Evolutionary conservation across 1,139 yeast genomes (phyloP).

Genomic region (Debaryomycetaceae sp.): DNA sequence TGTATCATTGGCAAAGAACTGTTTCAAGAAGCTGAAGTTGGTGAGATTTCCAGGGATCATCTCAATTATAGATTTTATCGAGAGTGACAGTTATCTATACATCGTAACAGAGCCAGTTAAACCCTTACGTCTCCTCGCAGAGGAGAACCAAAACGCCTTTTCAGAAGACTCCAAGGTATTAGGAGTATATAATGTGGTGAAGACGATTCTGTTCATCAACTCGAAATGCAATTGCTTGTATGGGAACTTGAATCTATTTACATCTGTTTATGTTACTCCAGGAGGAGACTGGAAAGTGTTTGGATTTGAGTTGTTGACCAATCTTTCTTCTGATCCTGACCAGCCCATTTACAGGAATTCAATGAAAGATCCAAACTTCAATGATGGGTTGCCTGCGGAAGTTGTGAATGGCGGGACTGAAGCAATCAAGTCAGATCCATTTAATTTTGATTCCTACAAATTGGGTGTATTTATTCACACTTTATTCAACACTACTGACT

Average conservation of each 20-base stretch:
- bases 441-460: conserved; percentile 60
- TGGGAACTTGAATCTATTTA: conserved; percentile 53
- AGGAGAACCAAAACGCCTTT: conserved; percentile 14
- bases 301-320: conserved; percentile 74
- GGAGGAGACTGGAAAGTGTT: conserved; percentile 84
- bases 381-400: conserved; percentile 43
- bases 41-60: conserved; percentile 79
- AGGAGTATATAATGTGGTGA: conserved; percentile 58
- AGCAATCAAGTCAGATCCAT: conserved; percentile 33
- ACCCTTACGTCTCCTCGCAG: conserved; percentile 49
- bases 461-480: conserved; percentile 56
- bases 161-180: conserved; percentile 43
- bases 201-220: conserved; percentile 60
- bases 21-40: conserved; percentile 61
- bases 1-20: conserved; percentile 57
- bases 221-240: conserved; percentile 62
- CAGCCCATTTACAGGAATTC: conserved; percentile 40
- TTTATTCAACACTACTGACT: conserved; percentile 31
- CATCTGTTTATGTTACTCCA: conserved; percentile 58
- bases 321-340: conserved; percentile 47
- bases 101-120: conserved; percentile 73
- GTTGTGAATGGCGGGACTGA: conserved; percentile 40
- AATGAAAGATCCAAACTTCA: conserved; percentile 19
- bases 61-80: conserved; percentile 65
- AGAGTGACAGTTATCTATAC: conserved; percentile 58